phyloP scores from a whole-genome alignment of 768 basidiomycete species.

The Hysterangium stoloniferum region DNA sequence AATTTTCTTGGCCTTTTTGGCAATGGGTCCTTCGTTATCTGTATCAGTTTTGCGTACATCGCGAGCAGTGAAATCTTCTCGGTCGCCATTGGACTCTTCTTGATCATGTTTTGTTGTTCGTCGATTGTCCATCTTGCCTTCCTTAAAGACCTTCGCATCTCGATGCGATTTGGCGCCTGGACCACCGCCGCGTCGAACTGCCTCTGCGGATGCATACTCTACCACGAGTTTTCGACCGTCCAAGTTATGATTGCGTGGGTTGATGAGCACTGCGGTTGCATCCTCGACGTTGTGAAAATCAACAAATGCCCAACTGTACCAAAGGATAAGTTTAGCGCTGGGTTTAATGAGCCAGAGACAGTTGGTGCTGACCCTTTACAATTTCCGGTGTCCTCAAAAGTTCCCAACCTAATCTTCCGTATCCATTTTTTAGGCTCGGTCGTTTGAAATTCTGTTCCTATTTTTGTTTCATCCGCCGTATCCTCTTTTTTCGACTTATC shows the following conservation, averaged over 20 bases:
- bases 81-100: background rate
- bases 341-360: background rate
- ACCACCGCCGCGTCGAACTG: conserved; percentile 74
- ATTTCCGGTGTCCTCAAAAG: conserved; percentile 89
- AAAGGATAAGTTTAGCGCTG: background rate
- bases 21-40: conserved; percentile 16
- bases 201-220: conserved; percentile 84
- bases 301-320: conserved; percentile 85
- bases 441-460: too few relatives aligned
- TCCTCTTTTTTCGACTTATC: conserved; percentile 17
- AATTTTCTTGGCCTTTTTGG: conserved; percentile 17
- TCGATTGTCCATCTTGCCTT: conserved; percentile 11
- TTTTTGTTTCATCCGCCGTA: conserved; percentile 27
- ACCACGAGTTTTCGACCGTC: conserved; percentile 81
- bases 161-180: conserved; percentile 2
- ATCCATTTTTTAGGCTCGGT: conserved; percentile 50
- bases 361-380: conserved; percentile 80
- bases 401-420: conserved; percentile 83
- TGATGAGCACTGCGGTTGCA: conserved; percentile 76
- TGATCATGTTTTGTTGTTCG: conserved; percentile 10
- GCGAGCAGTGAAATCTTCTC: background rate
- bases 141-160: conserved; percentile 5
- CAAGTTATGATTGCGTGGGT: conserved; percentile 76
- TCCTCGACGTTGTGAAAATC: conserved; percentile 77
- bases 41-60: background rate